Conservation (phyloP, 768 basidiomycete genomes). For the Mycena olivaceomarginata region DNA sequence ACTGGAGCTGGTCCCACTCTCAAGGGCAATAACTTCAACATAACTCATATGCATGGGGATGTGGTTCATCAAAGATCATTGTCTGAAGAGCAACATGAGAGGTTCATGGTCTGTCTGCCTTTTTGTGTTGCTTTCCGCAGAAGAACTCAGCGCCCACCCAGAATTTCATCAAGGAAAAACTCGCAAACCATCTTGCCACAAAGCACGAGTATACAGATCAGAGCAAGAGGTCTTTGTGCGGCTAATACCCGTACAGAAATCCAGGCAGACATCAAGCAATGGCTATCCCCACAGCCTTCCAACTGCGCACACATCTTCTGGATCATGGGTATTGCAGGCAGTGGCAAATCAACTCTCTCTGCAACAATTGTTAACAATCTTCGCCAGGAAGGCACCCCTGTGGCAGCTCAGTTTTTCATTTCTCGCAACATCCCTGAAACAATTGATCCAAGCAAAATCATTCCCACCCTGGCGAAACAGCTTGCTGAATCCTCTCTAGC, state of each 20-base stretch:
- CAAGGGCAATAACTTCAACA: too few species aligned
- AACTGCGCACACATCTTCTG: background rate
- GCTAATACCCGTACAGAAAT: slow-evolving; percentile 16
- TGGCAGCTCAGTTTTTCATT: background rate
- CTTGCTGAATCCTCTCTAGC: slow-evolving; percentile 21
- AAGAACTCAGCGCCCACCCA: too few species aligned
- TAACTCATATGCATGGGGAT: too few species aligned
- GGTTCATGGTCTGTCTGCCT: too few species aligned
- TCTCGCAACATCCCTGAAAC: background rate
- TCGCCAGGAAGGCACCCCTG: background rate
- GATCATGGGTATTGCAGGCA: too few species aligned
- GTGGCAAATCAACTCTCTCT: slow-evolving; percentile 19
- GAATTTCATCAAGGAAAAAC: background rate
- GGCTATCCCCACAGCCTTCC: slow-evolving; percentile 23
- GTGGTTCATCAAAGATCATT: too few species aligned
- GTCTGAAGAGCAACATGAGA: too few species aligned
- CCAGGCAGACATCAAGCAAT: background rate
- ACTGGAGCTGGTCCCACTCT: too few species aligned
- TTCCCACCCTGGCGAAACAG: slow-evolving; percentile 26
- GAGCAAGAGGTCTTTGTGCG: slow-evolving; percentile 26
- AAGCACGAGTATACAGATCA: background rate
- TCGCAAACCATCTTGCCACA: slow-evolving; percentile 2
- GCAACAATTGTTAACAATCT: background rate
- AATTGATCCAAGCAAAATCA: slow-evolving; percentile 24
- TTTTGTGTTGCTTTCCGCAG: too few species aligned